A percentile compares a stretch with the other conserved stretches of the same genome.
Conservation (phyloP, 2,329 filamentous ascomycete genomes). For the Massarina eburnea region DNA sequence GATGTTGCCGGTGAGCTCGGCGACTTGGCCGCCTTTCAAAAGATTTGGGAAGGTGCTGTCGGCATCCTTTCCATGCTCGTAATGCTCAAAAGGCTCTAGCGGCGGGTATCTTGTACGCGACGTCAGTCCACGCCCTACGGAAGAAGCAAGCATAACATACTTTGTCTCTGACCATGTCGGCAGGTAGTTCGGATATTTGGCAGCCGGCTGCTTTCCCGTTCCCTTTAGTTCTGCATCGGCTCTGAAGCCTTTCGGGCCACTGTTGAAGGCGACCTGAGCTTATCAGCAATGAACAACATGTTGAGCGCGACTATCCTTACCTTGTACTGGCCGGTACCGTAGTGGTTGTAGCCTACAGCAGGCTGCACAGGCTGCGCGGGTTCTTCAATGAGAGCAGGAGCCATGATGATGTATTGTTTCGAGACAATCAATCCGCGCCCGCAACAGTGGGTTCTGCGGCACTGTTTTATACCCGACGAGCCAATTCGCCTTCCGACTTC, state of each 20-base stretch:
- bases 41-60: slow-evolving; percentile 70
- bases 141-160: slow-evolving; percentile 7
- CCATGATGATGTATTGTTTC: slow-evolving; percentile 34
- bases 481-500: background rate
- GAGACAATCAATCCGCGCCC: background rate
- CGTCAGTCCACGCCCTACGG: slow-evolving; percentile 4
- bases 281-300: background rate
- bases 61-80: slow-evolving; percentile 75
- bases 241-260: slow-evolving; percentile 46
- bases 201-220: slow-evolving; percentile 55
- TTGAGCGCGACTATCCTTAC: background rate
- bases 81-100: slow-evolving; percentile 69
- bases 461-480: slow-evolving; percentile 1
- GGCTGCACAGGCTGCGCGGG: slow-evolving; percentile 17
- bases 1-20: slow-evolving; percentile 70
- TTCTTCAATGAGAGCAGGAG: slow-evolving; percentile 48
- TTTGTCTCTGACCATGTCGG: slow-evolving; percentile 65
- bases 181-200: slow-evolving; percentile 71
- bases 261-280: slow-evolving; percentile 47
- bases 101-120: slow-evolving; percentile 58
- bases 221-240: slow-evolving; percentile 58
- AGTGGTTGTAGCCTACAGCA: slow-evolving; percentile 28
- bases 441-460: background rate
- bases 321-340: slow-evolving; percentile 37
- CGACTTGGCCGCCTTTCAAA: slow-evolving; percentile 56